Evolutionary conservation across 768 basidiomycete genomes (phyloP).

Genomic region (Suillus paluster): DNA sequence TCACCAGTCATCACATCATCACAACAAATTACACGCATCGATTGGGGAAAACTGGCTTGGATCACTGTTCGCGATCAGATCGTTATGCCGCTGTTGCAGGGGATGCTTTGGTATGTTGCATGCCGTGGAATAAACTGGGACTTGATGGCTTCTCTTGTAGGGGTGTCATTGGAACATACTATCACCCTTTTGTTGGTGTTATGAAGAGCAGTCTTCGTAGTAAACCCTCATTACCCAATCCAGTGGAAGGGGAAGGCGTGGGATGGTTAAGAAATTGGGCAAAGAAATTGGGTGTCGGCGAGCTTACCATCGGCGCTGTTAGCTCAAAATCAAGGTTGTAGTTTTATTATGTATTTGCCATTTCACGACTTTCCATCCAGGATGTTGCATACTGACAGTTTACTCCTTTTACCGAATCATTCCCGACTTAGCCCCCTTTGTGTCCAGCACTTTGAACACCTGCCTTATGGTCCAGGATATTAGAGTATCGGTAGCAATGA

Average conservation of each 20-base stretch:
- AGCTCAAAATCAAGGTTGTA: slow-evolving; percentile 7
- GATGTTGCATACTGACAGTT: background rate
- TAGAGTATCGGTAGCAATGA: background rate
- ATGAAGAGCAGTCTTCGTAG: slow-evolving; percentile 23
- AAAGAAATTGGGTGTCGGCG: slow-evolving; percentile 33
- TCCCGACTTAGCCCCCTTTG: background rate
- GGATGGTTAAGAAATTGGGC: slow-evolving; percentile 34
- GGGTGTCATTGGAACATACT: slow-evolving; percentile 37
- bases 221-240: slow-evolving; percentile 13
- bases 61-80: slow-evolving; percentile 72
- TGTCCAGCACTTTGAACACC: background rate
- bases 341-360: too few relatives aligned
- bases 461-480: background rate
- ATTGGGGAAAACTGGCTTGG: slow-evolving; percentile 65
- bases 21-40: slow-evolving; percentile 45
- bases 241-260: slow-evolving; percentile 35
- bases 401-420: background rate
- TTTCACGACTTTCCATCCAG: background rate
- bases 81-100: slow-evolving; percentile 68
- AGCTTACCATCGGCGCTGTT: slow-evolving; percentile 30
- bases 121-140: background rate
- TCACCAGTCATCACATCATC: slow-evolving; percentile 31
- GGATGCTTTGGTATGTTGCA: slow-evolving; percentile 60
- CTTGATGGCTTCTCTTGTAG: slow-evolving; percentile 19
- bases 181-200: slow-evolving; percentile 31